phyloP scores from a whole-genome alignment of 345 rosid species.

The Adansonia digitata region DNA sequence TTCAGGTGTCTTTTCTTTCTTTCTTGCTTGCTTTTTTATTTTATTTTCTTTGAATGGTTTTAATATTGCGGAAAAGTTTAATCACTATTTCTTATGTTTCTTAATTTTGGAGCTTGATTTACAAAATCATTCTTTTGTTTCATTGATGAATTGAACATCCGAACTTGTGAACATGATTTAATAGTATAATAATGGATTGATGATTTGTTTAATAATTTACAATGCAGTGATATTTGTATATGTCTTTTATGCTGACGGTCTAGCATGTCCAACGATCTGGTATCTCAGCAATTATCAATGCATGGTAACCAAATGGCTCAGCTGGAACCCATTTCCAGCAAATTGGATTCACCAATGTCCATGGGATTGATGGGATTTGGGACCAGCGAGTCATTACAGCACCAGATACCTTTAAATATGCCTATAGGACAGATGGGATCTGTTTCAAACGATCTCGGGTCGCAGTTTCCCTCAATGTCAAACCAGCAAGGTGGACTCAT shows the following conservation, averaged over 20 bases:
- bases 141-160: neutral
- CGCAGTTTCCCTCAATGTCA: slow-evolving; percentile 15
- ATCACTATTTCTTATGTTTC: neutral
- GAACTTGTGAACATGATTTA: neutral
- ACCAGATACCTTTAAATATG: slow-evolving; percentile 31
- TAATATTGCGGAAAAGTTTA: neutral
- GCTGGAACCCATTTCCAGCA: slow-evolving; percentile 36
- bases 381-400: slow-evolving; percentile 17
- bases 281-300: slow-evolving; percentile 37
- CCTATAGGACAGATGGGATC: slow-evolving; percentile 31
- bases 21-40: neutral
- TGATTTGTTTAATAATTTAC: slow-evolving; percentile 2
- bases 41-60: neutral
- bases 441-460: neutral
- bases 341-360: slow-evolving; percentile 30
- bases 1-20: neutral
- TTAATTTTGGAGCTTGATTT: neutral
- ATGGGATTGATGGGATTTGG: slow-evolving; percentile 35
- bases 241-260: slow-evolving; percentile 14
- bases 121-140: neutral
- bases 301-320: slow-evolving; percentile 38
- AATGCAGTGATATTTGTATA: slow-evolving; percentile 21
- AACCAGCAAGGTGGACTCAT: slow-evolving; percentile 21
- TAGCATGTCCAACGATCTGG: slow-evolving; percentile 52
- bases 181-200: neutral